A percentile compares a stretch with the other conserved stretches of the same genome.
Conservation (phyloP, 169 alveolate genomes). For the Cytauxzoon felis region DNA sequence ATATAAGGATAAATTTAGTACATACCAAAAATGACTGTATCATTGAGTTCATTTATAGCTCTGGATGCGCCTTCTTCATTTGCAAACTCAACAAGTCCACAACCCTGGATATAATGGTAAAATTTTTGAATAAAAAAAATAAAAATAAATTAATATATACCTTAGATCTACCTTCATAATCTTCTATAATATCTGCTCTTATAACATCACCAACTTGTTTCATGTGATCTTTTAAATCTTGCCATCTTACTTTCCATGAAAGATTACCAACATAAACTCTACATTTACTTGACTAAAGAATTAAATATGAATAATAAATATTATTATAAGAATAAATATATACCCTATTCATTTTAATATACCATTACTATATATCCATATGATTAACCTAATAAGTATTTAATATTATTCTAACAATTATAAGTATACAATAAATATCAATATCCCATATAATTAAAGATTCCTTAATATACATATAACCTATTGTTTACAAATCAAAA, state of each 20-base stretch:
- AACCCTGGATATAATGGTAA: conserved; percentile 58
- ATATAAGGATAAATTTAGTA: background rate
- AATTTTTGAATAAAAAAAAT: background rate
- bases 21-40: conserved; percentile 63
- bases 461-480: too few relatives aligned
- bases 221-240: conserved; percentile 85
- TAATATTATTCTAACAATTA: too few relatives aligned
- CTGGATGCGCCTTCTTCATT: conserved; percentile 75
- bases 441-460: too few relatives aligned
- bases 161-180: conserved; percentile 82
- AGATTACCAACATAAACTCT: conserved; percentile 87
- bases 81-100: conserved; percentile 81
- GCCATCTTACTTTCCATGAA: conserved; percentile 88
- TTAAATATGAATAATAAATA: background rate
- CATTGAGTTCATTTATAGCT: conserved; percentile 76
- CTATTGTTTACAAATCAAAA: too few relatives aligned
- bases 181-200: conserved; percentile 86
- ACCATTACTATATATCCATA: too few relatives aligned
- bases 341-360: conserved; percentile 34
- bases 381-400: too few relatives aligned
- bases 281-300: conserved; percentile 63
- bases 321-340: background rate
- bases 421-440: too few relatives aligned
- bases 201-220: conserved; percentile 86
- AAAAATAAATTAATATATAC: conserved; percentile 12